Base-by-base conservation (phyloP, 2,329 filamentous ascomycete genomes). In the Claviceps pusilla region DNA sequence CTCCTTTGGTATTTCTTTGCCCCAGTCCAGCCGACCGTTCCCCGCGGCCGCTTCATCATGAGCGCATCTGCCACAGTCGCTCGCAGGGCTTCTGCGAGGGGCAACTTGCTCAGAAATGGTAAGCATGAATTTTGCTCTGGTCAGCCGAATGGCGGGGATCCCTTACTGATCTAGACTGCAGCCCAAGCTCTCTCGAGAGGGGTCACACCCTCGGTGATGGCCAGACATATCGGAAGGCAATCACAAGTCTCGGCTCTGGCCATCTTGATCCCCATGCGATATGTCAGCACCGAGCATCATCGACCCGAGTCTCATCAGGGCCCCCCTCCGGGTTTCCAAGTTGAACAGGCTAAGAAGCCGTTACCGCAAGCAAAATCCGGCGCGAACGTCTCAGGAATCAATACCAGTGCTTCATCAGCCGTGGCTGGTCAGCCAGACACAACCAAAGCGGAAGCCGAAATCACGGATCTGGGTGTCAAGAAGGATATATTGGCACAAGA, bases 321-420 rank as follows among this genome's bases (percentile, higher is more conserved):
- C 50, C 90, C 89, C 48, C 90, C 90, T 55, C 90, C 89, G 14
- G 90, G 90, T 33, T 96, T 95, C 75, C 90, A 93, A 66, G 76
- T 87, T n/a, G 84, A 91, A 64, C 77, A 89, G 72, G 90, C 90
- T 61, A 91, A 89, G 78, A 91, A 89, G 67, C 87, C 89, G 12
- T 73, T 93, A 50, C 71, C 82, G 2, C 80, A 80, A 63, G 79
- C 84, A 54, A 62, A 65, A 35, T 59, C 63, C 24, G 59, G 66
- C 12, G 59, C 68, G 14, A 66, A 68, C 58, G 61, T 64, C n/a
- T 56, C 66, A 12, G 63, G 60, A 24, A 52, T 60, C 12, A 58
- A 64, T 4, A 59, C 60, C 43, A 62, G 64, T 37, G 54, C 62
- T 16, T 62, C 68, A 42, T 59, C 62, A 7, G 60, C 64, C 14